Evolutionary conservation across 352 stramenopile genomes (phyloP), one percentile per base, ranked within the genome.

Genomic region (Phytopythium litorale): DNA sequence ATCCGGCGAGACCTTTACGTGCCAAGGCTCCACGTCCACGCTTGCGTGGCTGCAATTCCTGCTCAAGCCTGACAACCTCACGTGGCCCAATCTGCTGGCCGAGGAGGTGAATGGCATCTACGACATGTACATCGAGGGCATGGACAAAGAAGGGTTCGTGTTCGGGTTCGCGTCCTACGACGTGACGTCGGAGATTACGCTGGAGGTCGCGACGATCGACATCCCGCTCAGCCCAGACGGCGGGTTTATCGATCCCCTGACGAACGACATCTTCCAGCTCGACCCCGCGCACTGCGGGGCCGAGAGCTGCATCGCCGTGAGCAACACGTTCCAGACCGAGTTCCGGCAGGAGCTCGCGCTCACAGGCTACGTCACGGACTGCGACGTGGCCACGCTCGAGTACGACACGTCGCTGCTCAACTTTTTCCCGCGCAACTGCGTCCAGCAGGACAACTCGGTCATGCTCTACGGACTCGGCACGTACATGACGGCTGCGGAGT

Each of bases 291-390:
- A 59, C 32, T 72, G 61, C 64, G 73, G 75, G 9, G 61, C 63
- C 9, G 23, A 64, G 0, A 76, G 58, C 59, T 85, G 76, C 55
- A 66, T 79, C 23, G 78, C 79, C 21, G 28, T 71, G 9, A 72
- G 81, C 57, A 30, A 62, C 7, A 73, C 71, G 5, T 50, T 58
- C 5, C 68, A 75, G 23, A 58, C 71, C 30, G 15, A 58, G 18
- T 60, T 81, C 49, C 71, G 75, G 30, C 62, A 68, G 32, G 63
- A 81, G 56, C 61, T 84, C 16, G 13, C 64, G 19, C 52, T 80
- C 13, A 52, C 76, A 30, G 67, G 71, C 13, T 84, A 80, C 66
- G 52, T 72, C 37, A 71, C 68, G 33, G 64, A 71, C 65, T 84
- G 76, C 58, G 67, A 65, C 1, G 51, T 81, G 8, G 64, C 56